Conservation (phyloP, 495 filamentous ascomycete genomes). For the Platismatia glauca region DNA sequence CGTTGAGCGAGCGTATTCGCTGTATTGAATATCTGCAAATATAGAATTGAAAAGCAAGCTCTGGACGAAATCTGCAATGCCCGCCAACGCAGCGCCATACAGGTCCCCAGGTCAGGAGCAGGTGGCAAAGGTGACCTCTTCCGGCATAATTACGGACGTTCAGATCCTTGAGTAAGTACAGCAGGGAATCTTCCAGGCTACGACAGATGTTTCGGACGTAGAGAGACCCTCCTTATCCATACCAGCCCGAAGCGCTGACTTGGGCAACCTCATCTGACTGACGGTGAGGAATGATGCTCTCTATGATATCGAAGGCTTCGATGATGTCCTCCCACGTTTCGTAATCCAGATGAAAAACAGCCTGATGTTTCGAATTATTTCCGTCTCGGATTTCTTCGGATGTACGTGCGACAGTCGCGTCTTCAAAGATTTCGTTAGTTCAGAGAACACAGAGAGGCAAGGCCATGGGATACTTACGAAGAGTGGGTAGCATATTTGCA, state of each 20-base stretch:
- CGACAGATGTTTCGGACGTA: background rate
- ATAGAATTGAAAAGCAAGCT: background rate
- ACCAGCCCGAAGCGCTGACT: conserved; percentile 64
- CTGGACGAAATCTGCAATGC: background rate
- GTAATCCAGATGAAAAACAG: conserved; percentile 77
- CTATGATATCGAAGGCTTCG: conserved; percentile 59
- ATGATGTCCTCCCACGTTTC: conserved; percentile 70
- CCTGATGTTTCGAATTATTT: conserved; percentile 60
- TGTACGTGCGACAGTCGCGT: conserved; percentile 33
- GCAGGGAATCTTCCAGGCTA: background rate
- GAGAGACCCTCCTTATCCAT: conserved; percentile 39
- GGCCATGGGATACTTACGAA: conserved; percentile 50
- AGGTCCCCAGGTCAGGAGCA: background rate
- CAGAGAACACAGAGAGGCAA: conserved; percentile 21
- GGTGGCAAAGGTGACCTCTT: background rate
- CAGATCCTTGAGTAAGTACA: background rate
- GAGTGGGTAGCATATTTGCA: conserved; percentile 54
- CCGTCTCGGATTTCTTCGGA: conserved; percentile 39
- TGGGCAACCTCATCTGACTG: conserved; percentile 45
- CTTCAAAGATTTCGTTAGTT: conserved; percentile 23
- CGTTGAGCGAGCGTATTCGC: background rate
- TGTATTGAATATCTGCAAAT: background rate
- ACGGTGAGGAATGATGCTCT: conserved; percentile 80
- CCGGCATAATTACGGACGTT: background rate
- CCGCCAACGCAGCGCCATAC: background rate